Percentiles rank a stretch among this genome's conserved stretches.
These are phyloP conservation scores for Radiomyces spectabilis DNA, from an alignment of 192 early-diverging fungal genomes.

Conservation along the genomic window DNA sequence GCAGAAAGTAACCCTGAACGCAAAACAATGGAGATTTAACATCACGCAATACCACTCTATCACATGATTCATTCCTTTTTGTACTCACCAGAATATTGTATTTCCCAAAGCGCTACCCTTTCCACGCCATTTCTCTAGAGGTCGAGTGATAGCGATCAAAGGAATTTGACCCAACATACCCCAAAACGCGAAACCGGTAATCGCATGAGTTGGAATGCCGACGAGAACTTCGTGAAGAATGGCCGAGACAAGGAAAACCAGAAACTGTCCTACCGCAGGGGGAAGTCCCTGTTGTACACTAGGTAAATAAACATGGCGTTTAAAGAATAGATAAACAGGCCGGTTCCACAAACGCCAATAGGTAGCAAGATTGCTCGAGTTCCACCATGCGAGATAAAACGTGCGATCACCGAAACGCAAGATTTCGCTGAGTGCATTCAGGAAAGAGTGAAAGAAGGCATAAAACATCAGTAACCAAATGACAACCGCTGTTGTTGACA, in stretches of 20 bases:
- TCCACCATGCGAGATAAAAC: constrained; percentile 92
- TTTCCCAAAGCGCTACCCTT: constrained; percentile 65
- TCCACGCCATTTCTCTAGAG: constrained; percentile 60
- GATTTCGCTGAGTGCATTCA: constrained; percentile 78
- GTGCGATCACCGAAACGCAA: constrained; percentile 81
- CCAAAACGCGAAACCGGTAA: constrained; percentile 76
- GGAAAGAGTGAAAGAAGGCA: constrained; percentile 69
- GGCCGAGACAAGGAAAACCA: constrained; percentile 79
- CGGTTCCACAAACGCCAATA: constrained; percentile 93
- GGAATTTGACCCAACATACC: constrained; percentile 78
- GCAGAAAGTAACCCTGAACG: constrained; percentile 55
- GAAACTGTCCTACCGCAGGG: constrained; percentile 46
- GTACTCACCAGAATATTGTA: constrained; percentile 59
- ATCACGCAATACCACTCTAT: not conserved
- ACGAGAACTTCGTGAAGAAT: constrained; percentile 82
- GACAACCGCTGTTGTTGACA: constrained; percentile 64
- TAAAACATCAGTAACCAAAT: constrained; percentile 94
- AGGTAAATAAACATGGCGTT: constrained; percentile 84
- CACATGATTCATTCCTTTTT: not conserved
- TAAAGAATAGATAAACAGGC: constrained; percentile 82
- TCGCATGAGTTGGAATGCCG: constrained; percentile 73
- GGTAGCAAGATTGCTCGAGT: constrained; percentile 62
- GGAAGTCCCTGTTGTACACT: constrained; percentile 58
- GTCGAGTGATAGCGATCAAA: constrained; percentile 61
- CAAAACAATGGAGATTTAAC: not conserved